A percentile compares a stretch with the other conserved stretches of the same genome.
Conservation (phyloP, 345 rosid genomes). For the Capsella bursapastoris region DNA sequence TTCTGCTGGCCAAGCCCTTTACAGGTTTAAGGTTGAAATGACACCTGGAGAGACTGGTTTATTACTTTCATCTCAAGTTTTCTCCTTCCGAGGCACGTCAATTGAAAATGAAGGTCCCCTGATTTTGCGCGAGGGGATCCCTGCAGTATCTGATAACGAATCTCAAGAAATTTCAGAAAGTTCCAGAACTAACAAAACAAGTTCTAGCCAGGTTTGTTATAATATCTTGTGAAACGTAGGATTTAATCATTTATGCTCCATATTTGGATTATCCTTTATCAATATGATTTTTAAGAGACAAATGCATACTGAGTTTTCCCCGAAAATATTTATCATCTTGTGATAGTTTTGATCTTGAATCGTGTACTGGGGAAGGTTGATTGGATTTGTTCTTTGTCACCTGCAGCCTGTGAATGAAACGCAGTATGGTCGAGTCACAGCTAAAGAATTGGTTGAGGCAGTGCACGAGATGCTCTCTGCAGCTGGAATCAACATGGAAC, state of each 20-base stretch:
- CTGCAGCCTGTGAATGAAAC: slow-evolving; percentile 61
- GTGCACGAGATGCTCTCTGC: slow-evolving; percentile 95
- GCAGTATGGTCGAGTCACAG: slow-evolving; percentile 77
- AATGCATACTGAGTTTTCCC: slow-evolving; percentile 10
- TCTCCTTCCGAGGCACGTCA: slow-evolving; percentile 80
- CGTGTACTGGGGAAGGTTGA: slow-evolving; percentile 6
- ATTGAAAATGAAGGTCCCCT: slow-evolving; percentile 55
- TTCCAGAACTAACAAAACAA: slow-evolving; percentile 55
- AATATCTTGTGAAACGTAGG: slow-evolving; percentile 4
- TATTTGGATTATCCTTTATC: slow-evolving; percentile 1
- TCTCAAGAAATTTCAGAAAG: slow-evolving; percentile 52
- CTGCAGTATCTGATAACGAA: slow-evolving; percentile 39
- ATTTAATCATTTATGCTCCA: neutral
- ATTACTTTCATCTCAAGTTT: slow-evolving; percentile 89
- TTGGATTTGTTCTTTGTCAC: slow-evolving; percentile 30
- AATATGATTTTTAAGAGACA: slow-evolving; percentile 9
- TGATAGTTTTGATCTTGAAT: slow-evolving; percentile 12
- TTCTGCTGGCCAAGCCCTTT: slow-evolving; percentile 87
- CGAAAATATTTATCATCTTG: neutral
- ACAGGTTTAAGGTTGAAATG: slow-evolving; percentile 84
- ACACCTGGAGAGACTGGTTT: slow-evolving; percentile 61
- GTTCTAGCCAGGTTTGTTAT: slow-evolving; percentile 65
- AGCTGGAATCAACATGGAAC: slow-evolving; percentile 82
- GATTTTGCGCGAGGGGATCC: slow-evolving; percentile 42
- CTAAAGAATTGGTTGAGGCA: slow-evolving; percentile 84